Evolutionary conservation across 495 filamentous ascomycete species (phyloP).

Genomic region (Daldinia caldariorum): DNA sequence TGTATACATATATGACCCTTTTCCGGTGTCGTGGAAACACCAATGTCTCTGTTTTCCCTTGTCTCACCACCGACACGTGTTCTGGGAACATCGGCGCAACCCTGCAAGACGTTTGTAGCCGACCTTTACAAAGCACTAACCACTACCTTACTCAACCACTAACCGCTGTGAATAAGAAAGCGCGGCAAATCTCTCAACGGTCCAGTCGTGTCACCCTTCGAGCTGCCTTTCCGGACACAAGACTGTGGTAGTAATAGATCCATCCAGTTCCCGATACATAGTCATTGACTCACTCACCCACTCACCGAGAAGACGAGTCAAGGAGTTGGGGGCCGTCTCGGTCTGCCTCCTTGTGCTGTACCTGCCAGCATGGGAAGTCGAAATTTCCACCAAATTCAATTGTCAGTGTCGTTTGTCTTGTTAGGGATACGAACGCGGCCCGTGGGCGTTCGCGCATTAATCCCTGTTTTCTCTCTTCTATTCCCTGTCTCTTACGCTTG

Average conservation of each 20-base stretch:
- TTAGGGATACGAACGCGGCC: constrained; percentile 38
- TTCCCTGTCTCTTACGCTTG: constrained; percentile 22
- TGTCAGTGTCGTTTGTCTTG: constrained; percentile 28
- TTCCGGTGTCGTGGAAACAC: constrained; percentile 26
- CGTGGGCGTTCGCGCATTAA: constrained; percentile 17
- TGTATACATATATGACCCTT: constrained; percentile 27
- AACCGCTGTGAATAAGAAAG: constrained; percentile 2
- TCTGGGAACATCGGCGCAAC: constrained; percentile 12
- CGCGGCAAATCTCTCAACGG: constrained; percentile 29
- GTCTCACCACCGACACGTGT: constrained; percentile 38
- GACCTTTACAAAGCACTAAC: not conserved
- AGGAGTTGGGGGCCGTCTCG: constrained; percentile 39
- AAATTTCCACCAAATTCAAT: constrained; percentile 27
- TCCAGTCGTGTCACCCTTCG: constrained; percentile 25
- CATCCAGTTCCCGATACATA: constrained; percentile 34
- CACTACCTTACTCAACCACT: not conserved
- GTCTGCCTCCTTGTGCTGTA: constrained; percentile 6
- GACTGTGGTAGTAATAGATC: constrained; percentile 14
- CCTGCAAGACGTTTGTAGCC: constrained; percentile 24
- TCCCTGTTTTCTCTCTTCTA: constrained; percentile 24
- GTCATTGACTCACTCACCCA: constrained; percentile 7
- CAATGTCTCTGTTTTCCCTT: constrained; percentile 19
- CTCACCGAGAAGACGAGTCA: constrained; percentile 22
- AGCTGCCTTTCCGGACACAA: constrained; percentile 27
- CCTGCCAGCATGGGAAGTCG: constrained; percentile 29